A percentile compares a stretch with the other conserved stretches of the same genome.
Conservation (phyloP, 345 rosid genomes). For the Erysimum cheiranthoides region DNA sequence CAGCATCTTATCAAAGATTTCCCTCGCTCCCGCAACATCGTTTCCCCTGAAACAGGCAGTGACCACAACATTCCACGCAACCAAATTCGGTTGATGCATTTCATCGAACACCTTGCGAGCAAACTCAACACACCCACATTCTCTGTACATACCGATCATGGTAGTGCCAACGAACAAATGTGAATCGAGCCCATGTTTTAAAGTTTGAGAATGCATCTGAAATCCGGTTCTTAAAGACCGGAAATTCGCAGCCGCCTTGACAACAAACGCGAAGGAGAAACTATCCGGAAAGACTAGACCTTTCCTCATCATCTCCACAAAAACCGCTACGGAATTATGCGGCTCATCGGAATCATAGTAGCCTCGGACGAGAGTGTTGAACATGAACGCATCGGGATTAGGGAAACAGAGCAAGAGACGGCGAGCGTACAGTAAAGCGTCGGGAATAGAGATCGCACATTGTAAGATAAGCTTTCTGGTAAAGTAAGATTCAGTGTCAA, state of each 20-base stretch:
- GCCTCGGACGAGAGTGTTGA: slow-evolving; percentile 73
- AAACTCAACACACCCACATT: slow-evolving; percentile 50
- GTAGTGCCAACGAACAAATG: slow-evolving; percentile 66
- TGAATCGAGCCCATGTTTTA: slow-evolving; percentile 51
- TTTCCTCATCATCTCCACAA: slow-evolving; percentile 53
- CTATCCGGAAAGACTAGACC: slow-evolving; percentile 60
- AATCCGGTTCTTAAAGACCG: slow-evolving; percentile 54
- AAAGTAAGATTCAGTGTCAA: slow-evolving; percentile 51
- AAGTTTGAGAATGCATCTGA: slow-evolving; percentile 66
- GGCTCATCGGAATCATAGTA: slow-evolving; percentile 60
- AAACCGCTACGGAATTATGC: slow-evolving; percentile 48
- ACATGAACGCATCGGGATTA: slow-evolving; percentile 71
- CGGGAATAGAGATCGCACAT: slow-evolving; percentile 51
- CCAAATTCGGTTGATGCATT: slow-evolving; percentile 57
- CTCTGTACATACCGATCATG: slow-evolving; percentile 66
- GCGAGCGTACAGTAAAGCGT: slow-evolving; percentile 56
- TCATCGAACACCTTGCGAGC: slow-evolving; percentile 64
- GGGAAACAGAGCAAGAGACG: slow-evolving; percentile 55
- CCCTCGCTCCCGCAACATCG: slow-evolving; percentile 46
- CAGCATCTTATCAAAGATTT: slow-evolving; percentile 51
- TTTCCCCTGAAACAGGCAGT: slow-evolving; percentile 52
- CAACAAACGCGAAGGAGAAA: slow-evolving; percentile 67
- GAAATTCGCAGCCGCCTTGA: slow-evolving; percentile 65
- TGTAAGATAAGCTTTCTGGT: slow-evolving; percentile 68
- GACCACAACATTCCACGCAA: slow-evolving; percentile 62